Evolutionary conservation across 129 eudicot species (phyloP), one percentile per base, ranked within the genome.

Genomic region (Scalesia atractyloides): DNA sequence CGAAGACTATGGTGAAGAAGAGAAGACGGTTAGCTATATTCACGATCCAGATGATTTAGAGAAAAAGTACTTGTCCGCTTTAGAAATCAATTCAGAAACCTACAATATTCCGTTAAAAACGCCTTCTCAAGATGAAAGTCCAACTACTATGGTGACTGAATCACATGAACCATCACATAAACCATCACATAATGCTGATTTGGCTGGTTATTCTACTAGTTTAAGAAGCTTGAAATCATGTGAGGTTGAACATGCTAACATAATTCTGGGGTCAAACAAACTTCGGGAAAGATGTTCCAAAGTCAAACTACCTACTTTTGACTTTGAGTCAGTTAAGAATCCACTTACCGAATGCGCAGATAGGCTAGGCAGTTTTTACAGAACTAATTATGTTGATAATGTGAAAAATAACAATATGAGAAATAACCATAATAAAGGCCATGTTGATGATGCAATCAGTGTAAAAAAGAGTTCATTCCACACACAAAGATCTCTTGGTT

Each of bases 31-130:
- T 73, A 70, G 79, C 18, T 7, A 44, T 73, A 67, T 73, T 61
- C 73, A 68, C 48, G 61, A 73, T 62, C 37, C 73, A 50, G 82
- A 51, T 52, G 72, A 56, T 26, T 53, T 76, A 13, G 84, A 84
- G 58, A 73, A 75, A 51, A 79, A 73, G 73, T 88, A 86, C 82
- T 24, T 86, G 39, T 90, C 96, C 47, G 92, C 97, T 76, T 77
- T 94, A 76, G 80, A 76, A 70, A 64, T 90, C 52, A 83, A 73
- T 37, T 80, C 81, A 43, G 71, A 75, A 66, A 77, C 79, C 37
- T 72, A 36, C 44, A 70, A 76, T 62, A 66, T 66, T 66, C 64
- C 41, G 52, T 37, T 19, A 37, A 74, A 64, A 50, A 81, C 76
- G 53, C 81, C 75, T 34, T 37, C 83, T 20, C 80, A 68, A 75